Base-by-base conservation (phyloP, 495 filamentous ascomycete species). In the Lepraria neglecta region DNA sequence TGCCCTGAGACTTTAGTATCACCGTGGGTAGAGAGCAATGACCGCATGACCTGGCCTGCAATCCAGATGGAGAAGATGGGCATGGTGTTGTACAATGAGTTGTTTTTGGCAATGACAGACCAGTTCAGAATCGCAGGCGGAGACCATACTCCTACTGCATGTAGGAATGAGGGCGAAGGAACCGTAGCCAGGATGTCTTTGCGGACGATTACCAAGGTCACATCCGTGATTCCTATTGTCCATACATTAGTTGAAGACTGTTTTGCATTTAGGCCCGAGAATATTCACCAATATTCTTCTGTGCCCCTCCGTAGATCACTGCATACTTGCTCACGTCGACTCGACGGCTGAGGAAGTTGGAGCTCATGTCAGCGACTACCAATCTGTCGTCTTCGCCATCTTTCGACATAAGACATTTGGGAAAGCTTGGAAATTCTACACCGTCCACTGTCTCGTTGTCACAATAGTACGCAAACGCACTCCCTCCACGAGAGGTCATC, bases 401-500 rank as follows among this genome's bases (percentile, higher is more conserved):
- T 51, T 83, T 80, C 3, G 77, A 63, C 59, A 82, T 83, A 27
- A 90, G 77, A 35, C 73, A 70, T 56, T 79, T 72, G 15, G 92
- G 92, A 68, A 95, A 91, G 4, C 64, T 69, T 15, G 87, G 90
- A 68, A 92, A 96, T 70, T 97, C 92, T n/a, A 97, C 90, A 53
- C 94, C 92, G 72, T 96, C 92, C 6, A 92, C 89, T 0, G 89
- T 92, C 78, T 97, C 92, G 64, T 97, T 97, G 72, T 94, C 90
- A 73, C 92, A 97, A 68, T 84, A 90, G 74, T 97, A 97, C 6
- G 91, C 85, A 69, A 92, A 79, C 1, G 91, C 88, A n/a, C 87
- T 73, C 30, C 70, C 76, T 46, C 75, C 76, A 7, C 82, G 79
- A 27, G 83, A 79, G 56, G 84, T 90, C 61, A 95, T 77, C 12